Conservation (phyloP, 2,329 filamentous ascomycete genomes). For the Hypocreales sp. region DNA sequence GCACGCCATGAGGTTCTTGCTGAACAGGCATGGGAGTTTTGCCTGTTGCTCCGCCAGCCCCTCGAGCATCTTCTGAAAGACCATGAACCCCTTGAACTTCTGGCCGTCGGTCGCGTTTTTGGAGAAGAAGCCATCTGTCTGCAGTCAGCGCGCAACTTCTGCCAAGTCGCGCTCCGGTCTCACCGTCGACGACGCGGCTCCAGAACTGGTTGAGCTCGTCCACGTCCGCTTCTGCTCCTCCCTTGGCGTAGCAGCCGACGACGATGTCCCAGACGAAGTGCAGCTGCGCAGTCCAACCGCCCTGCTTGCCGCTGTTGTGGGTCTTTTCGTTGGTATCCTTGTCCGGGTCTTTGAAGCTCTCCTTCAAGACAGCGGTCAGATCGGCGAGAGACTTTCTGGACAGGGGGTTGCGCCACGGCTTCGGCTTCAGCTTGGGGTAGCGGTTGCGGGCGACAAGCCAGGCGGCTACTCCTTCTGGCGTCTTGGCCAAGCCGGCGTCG, state of each 20-base stretch:
- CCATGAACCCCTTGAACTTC: slow-evolving; percentile 81
- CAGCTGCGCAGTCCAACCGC: slow-evolving; percentile 64
- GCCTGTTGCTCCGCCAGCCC: slow-evolving; percentile 27
- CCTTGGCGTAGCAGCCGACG: slow-evolving; percentile 35
- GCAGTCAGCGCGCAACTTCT: too few species aligned
- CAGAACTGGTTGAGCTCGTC: slow-evolving; percentile 63
- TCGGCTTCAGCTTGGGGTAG: slow-evolving; percentile 47
- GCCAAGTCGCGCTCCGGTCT: slow-evolving; percentile 14
- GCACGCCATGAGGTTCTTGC: slow-evolving; percentile 66
- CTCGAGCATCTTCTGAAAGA: slow-evolving; percentile 63
- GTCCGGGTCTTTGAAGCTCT: slow-evolving; percentile 42
- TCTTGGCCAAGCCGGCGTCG: slow-evolving; percentile 54
- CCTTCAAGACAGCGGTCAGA: slow-evolving; percentile 66
- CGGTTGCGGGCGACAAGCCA: slow-evolving; percentile 58
- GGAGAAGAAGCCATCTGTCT: slow-evolving; percentile 65
- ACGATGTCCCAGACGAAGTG: slow-evolving; percentile 83
- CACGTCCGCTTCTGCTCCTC: slow-evolving; percentile 15
- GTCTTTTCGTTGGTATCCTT: slow-evolving; percentile 26
- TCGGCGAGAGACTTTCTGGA: slow-evolving; percentile 49
- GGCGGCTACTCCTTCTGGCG: slow-evolving; percentile 76
- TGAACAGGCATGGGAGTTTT: slow-evolving; percentile 51
- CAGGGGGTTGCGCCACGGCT: slow-evolving; percentile 69
- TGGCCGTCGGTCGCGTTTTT: slow-evolving; percentile 70
- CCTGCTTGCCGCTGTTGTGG: slow-evolving; percentile 39
- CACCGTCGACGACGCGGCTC: slow-evolving; percentile 74